Evolutionary conservation across 345 rosid genomes (phyloP).

Genomic region (Corchorus olitorius): DNA sequence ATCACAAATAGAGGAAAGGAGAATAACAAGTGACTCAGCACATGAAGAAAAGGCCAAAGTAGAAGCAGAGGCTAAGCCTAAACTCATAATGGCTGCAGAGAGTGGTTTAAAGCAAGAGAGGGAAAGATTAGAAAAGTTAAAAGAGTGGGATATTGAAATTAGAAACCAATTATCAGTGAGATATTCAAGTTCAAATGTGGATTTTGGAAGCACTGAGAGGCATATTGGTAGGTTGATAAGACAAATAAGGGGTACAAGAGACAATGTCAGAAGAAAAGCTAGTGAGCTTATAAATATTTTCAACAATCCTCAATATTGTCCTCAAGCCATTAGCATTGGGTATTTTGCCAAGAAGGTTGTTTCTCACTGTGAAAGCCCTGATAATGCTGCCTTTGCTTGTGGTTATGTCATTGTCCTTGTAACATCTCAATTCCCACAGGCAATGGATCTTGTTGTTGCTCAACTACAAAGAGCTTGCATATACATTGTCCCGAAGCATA

Average conservation of each 20-base stretch:
- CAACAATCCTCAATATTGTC: slow-evolving; percentile 59
- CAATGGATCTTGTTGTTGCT: slow-evolving; percentile 84
- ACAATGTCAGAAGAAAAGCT: slow-evolving; percentile 72
- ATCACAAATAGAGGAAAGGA: slow-evolving; percentile 91
- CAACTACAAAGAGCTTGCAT: slow-evolving; percentile 85
- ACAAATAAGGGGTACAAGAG: slow-evolving; percentile 68
- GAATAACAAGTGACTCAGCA: slow-evolving; percentile 79
- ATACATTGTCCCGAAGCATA: slow-evolving; percentile 88
- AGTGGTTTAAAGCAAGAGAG: slow-evolving; percentile 66
- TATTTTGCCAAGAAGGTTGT: slow-evolving; percentile 81
- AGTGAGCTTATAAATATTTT: slow-evolving; percentile 69
- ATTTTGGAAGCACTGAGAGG: slow-evolving; percentile 62
- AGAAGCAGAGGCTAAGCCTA: slow-evolving; percentile 72
- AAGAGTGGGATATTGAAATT: slow-evolving; percentile 44
- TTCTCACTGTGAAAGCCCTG: slow-evolving; percentile 58
- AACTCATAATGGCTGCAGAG: slow-evolving; percentile 58
- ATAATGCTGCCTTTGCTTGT: slow-evolving; percentile 64
- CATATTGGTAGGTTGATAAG: slow-evolving; percentile 59
- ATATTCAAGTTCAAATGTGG: slow-evolving; percentile 50
- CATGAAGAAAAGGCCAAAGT: slow-evolving; percentile 80
- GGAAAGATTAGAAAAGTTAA: slow-evolving; percentile 64
- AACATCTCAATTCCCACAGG: slow-evolving; percentile 75
- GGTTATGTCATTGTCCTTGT: slow-evolving; percentile 72
- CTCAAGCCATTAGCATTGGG: slow-evolving; percentile 65
- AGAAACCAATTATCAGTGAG: slow-evolving; percentile 41